Evolutionary conservation across 306 rosid species (phyloP).

Genomic region (Senna tora): DNA sequence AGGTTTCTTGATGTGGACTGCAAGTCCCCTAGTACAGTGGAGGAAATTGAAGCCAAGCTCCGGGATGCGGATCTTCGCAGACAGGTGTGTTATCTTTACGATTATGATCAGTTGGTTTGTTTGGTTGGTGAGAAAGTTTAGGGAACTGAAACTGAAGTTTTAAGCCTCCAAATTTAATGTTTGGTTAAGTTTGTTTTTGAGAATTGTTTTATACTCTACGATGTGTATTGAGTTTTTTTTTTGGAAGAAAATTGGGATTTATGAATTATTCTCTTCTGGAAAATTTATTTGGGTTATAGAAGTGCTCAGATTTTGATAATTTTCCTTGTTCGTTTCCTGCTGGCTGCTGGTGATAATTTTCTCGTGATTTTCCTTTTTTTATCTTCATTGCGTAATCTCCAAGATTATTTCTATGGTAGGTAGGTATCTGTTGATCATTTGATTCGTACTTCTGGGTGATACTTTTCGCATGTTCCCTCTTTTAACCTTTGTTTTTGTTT

Average conservation of each 20-base stretch:
- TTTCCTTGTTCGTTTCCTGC: slow-evolving; percentile 7
- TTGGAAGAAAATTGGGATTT: slow-evolving; percentile 8
- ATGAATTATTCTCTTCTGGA: slow-evolving; percentile 3
- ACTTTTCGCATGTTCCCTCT: slow-evolving; percentile 36
- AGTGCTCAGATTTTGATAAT: neutral
- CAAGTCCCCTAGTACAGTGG: slow-evolving; percentile 78
- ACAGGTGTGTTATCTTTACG: slow-evolving; percentile 59
- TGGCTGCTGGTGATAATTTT: neutral
- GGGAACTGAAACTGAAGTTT: slow-evolving; percentile 26
- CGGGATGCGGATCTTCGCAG: slow-evolving; percentile 90
- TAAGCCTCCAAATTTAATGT: neutral
- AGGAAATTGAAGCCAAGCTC: slow-evolving; percentile 85
- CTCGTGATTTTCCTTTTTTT: slow-evolving; percentile 8
- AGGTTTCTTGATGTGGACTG: slow-evolving; percentile 61
- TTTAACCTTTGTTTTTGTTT: slow-evolving; percentile 1
- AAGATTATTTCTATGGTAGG: slow-evolving; percentile 40
- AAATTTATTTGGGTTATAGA: slow-evolving; percentile 4
- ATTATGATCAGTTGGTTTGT: slow-evolving; percentile 29
- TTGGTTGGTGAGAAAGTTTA: slow-evolving; percentile 48
- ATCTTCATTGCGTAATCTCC: slow-evolving; percentile 18
- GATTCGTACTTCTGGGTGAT: slow-evolving; percentile 31
- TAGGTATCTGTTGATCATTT: slow-evolving; percentile 49
- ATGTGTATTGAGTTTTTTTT: slow-evolving; percentile 30
- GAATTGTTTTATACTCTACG: slow-evolving; percentile 1
- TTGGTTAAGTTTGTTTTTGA: neutral